These are phyloP conservation scores for Solanum lignicaule DNA, from an alignment of 257 asterid species.

Conservation along the genomic window DNA sequence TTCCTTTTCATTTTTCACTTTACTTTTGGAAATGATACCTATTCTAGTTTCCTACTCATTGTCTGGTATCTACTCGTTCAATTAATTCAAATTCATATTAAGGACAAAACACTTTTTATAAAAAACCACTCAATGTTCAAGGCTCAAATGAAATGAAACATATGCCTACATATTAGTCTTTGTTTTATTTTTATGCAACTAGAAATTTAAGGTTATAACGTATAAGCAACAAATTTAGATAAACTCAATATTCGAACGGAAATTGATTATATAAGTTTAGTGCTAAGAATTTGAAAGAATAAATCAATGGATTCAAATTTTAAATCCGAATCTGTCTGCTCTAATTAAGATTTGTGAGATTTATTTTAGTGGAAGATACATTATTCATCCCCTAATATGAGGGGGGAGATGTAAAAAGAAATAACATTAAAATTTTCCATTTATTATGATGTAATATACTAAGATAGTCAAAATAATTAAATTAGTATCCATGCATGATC, in stretches of 20 bases:
- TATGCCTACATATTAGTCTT: neutral
- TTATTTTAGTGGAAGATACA: neutral
- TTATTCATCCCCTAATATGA: neutral
- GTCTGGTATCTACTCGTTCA: rapidly evolving
- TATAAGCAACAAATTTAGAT: neutral
- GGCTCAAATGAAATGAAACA: neutral
- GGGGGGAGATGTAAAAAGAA: neutral
- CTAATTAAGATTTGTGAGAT: neutral
- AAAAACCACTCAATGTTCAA: rapidly evolving
- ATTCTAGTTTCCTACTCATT: rapidly evolving
- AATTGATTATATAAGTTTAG: neutral
- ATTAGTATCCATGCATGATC: neutral
- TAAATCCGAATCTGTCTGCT: neutral
- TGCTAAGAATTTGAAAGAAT: neutral
- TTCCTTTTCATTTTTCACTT: neutral
- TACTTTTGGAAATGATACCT: neutral
- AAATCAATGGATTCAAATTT: neutral
- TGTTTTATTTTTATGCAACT: no score
- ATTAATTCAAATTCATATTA: neutral
- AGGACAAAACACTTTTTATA: rapidly evolving
- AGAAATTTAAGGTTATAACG: neutral
- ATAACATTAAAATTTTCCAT: no score
- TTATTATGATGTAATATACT: neutral
- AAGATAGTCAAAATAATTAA: neutral
- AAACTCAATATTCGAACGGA: neutral